phyloP scores from a whole-genome alignment of 108 stramenopile species.

The Pinguiococcus pyrenoidosus region DNA sequence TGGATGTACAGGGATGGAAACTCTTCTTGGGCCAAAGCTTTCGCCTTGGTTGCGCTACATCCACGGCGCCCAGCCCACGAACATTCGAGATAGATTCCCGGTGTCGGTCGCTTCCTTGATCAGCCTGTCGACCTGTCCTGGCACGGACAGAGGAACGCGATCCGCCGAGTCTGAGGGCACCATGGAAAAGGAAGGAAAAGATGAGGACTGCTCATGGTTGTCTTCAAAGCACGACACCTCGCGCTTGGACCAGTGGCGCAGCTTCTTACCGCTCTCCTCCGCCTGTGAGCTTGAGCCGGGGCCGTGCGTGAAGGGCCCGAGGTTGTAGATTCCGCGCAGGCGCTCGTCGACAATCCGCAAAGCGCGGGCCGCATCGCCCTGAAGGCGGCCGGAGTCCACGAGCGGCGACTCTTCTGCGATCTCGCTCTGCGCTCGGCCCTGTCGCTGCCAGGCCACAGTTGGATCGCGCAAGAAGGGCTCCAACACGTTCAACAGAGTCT shows the following conservation, averaged over 20 bases:
- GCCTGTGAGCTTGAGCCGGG: background rate
- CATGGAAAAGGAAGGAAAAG: no score
- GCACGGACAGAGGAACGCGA: constrained; percentile 41
- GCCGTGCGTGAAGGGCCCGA: constrained; percentile 8
- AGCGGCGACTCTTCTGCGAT: no score
- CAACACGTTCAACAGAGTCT: constrained; percentile 82
- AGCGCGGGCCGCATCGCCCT: constrained; percentile 1
- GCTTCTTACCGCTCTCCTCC: background rate
- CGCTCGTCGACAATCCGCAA: constrained; percentile 33
- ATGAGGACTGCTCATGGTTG: no score
- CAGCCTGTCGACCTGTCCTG: constrained; percentile 45
- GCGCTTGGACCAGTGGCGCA: constrained; percentile 5
- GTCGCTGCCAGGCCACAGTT: constrained; percentile 37
- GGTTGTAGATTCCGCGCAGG: constrained; percentile 31
- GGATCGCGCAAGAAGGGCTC: constrained; percentile 74
- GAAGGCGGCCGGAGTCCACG: no score
- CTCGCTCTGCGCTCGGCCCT: constrained; percentile 20
- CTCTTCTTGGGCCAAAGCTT: no score
- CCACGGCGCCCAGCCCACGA: constrained; percentile 44
- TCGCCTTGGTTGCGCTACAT: no score
- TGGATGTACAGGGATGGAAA: no score
- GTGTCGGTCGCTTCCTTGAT: constrained; percentile 41
- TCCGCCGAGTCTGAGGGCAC: constrained; percentile 2
- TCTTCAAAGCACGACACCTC: no score
- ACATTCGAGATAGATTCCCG: constrained; percentile 40